Evolutionary conservation across 2,329 filamentous ascomycete genomes (phyloP).

Genomic region (Sphaerulina musiva): DNA sequence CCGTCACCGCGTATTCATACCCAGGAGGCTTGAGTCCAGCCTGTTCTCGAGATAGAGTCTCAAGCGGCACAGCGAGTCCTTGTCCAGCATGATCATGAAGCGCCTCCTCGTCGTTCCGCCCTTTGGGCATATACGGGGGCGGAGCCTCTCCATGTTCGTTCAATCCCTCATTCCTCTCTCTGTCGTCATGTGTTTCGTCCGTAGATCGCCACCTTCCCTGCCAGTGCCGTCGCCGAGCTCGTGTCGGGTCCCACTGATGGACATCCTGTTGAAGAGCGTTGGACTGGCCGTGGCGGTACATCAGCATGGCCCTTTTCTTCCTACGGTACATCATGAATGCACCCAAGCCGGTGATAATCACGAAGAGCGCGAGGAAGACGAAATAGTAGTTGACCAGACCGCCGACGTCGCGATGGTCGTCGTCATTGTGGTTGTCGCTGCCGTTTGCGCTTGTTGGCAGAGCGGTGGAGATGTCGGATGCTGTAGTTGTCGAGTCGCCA

Average conservation of each 20-base stretch:
- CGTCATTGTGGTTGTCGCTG: neutral
- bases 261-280: constrained; percentile 17
- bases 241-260: constrained; percentile 9
- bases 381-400: constrained; percentile 47
- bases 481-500: neutral
- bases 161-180: constrained; percentile 48
- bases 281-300: constrained; percentile 9
- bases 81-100: neutral
- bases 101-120: constrained; percentile 19
- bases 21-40: constrained; percentile 38
- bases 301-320: constrained; percentile 29
- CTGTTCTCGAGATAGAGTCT: constrained; percentile 35
- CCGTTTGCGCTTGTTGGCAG: neutral
- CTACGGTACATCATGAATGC: constrained; percentile 43
- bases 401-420: constrained; percentile 7
- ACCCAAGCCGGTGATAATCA: constrained; percentile 42
- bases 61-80: constrained; percentile 33
- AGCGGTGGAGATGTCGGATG: neutral
- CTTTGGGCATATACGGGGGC: constrained; percentile 51
- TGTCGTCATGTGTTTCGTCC: constrained; percentile 4
- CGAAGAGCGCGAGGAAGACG: constrained; percentile 50
- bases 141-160: constrained; percentile 60
- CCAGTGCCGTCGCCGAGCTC: constrained; percentile 28
- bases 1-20: constrained; percentile 26
- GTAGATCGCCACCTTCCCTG: constrained; percentile 19